Evolutionary conservation across 2,329 filamentous ascomycete genomes (phyloP), one percentile per base, ranked within the genome.

Genomic region (Ascochyta fabae): DNA sequence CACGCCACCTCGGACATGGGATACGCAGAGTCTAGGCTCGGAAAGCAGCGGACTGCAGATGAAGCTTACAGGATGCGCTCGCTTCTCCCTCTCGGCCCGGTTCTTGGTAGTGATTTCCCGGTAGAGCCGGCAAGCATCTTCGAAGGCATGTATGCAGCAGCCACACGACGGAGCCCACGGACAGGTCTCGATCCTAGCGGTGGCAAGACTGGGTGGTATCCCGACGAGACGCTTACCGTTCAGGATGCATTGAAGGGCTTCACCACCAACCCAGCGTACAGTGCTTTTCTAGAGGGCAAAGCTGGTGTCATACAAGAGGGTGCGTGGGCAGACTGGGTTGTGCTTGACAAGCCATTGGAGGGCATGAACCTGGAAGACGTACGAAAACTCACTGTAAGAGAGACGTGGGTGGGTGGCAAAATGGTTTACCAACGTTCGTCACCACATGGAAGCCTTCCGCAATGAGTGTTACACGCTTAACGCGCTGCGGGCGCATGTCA

Each of bases 1-100:
- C 88, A 90, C 66, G 87, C 88, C 22, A 90, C 88, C 3, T 88
- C 85, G 7, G 88, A 90, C 71, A 88, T 88, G 85, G 80, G 81
- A 4, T 90, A 89, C 64, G 88, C 87, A 8, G 80, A 84, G 58
- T 74, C 72, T 35, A 81, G 88, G 6, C 82, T 91, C 0, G 88
- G 88, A 0, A 64, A 68, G 9, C 72, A 80, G 23, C 83, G 88
- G 22, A 84, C 84, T 0, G 67, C 70, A 16, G 65, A 75, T 13
- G 83, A 85, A 56, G 88, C 87, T 1, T 91, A 91, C 71, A 81
- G 86, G 22, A 89, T 90, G 87, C 78, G 78, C 10, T 86, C 84
- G 0, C 73, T 90, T 1, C 79, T 88, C 1, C 77, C 82, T 23
- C 68, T 82, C 12, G 72, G 71, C 0, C 84, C 84, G 4, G 75